Evolutionary conservation across 148 eudicot genomes (phyloP), one percentile per base, ranked within the genome.

Genomic region (Rhododendron kiyosumense): DNA sequence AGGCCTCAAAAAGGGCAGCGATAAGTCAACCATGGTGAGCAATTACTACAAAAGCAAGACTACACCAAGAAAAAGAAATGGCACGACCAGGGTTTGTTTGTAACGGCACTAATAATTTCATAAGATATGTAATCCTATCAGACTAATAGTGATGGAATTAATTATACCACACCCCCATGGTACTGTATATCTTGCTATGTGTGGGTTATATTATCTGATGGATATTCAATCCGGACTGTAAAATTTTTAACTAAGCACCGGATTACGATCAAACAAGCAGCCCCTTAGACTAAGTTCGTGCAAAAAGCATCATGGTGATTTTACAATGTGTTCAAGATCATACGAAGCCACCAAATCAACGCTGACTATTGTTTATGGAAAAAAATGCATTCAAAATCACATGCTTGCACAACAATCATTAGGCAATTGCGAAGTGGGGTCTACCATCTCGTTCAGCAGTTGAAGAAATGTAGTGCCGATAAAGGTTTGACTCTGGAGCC

Each of bases 401-500:
- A 46, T 46, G 59, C 59, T n/a, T n/a, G 57, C 22, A 26, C 26
- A 45, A 45, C 38, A 48, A 48, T 48, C 57, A 79, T 48, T 15
- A 48, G 52, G 52, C 32, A 77, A 41, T 49, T 45, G 59, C 5
- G 1, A 48, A 48, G 26, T 48, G 34, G 59, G 57, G 59, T 12
- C 34, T 79, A 79, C 81, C 81, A 79, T 79, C 81, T 79, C 81
- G 59, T 46, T 79, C 81, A 79, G 81, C 81, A 79, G 81, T 79
- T 48, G 81, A 46, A 79, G 81, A 79, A 79, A 79, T 48, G 59
- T 79, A 79, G 81, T 48, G 81, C 57, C 81, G 81, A 48, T 45
- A 79, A 45, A 48, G 30, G 34, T 48, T 79, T 5, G 81, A 48
- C 0, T 79, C 81, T 4, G 49, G 81, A 48, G 32, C 81, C 81